phyloP scores from a whole-genome alignment of 139 green algal species.

The Coccomyxa sp. region DNA sequence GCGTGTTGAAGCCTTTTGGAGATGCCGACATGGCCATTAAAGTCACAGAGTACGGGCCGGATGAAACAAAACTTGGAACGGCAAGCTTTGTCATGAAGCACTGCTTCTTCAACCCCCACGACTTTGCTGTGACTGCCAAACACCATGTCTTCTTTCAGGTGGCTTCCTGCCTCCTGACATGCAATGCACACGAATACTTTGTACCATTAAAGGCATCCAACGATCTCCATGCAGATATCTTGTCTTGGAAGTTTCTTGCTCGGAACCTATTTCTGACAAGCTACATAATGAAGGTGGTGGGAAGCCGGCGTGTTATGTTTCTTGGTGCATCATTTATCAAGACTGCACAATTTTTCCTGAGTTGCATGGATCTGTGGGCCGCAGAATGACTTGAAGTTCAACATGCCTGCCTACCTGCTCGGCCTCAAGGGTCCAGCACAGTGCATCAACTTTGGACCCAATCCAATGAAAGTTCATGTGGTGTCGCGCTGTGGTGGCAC shows the following conservation, averaged over 20 bases:
- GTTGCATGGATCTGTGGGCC: no score
- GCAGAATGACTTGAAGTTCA: conserved; percentile 14
- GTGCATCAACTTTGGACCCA: conserved; percentile 15
- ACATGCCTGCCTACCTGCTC: conserved; percentile 17
- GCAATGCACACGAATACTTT: no score
- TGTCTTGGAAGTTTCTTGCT: no score
- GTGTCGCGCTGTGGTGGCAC: conserved; percentile 2
- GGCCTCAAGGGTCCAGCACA: conserved; percentile 26
- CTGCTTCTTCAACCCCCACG: conserved; percentile 24
- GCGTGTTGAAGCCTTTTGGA: background rate
- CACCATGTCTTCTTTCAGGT: conserved; percentile 22
- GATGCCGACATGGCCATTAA: conserved; percentile 7
- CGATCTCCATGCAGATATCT: no score
- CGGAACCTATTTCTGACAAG: no score
- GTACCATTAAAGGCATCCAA: no score
- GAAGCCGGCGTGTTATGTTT: no score
- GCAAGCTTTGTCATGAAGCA: conserved; percentile 9
- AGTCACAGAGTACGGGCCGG: conserved; percentile 7
- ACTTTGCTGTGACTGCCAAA: conserved; percentile 14
- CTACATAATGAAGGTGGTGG: no score
- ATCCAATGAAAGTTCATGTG: conserved; percentile 13
- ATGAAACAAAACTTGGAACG: background rate
- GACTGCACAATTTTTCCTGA: no score
- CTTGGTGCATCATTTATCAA: no score
- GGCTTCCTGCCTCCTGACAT: background rate